Evolutionary conservation across 2,329 filamentous ascomycete genomes (phyloP), one percentile per base, ranked within the genome.

Genomic region (Harringtonia aguacate): DNA sequence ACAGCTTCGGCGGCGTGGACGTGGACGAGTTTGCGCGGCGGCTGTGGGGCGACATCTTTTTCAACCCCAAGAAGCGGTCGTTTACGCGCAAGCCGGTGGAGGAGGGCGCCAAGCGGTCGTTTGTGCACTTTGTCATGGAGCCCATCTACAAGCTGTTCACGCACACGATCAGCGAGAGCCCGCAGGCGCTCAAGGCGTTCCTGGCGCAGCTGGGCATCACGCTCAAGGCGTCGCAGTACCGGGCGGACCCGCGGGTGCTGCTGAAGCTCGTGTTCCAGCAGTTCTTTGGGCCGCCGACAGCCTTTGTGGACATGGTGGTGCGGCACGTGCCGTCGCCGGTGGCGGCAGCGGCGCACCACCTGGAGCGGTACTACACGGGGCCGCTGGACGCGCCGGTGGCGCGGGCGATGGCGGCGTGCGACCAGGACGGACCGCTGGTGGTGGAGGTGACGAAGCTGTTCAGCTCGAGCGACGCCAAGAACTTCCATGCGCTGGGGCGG

Each of bases 131-230:
- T 60, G 76, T 98, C 24, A 70, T 98, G 39, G 92, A 98, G 60
- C 92, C 92, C 17, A 88, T 98, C 53, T 98, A 98, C 74, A 98
- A 98, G 64, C 73, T 98, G 35, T 97, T 90, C 61, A 90, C 88
- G 15, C 87, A 95, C 60, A 94, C 89, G 4, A 86, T 98, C 56
- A 94, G 88, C 58, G 84, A 94, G 59, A 90, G 81, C 55, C 85
- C 90, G 0, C 81, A 86, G 44, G 85, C 94, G 54, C 68, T 98
- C 47, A 88, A 84, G 57, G 73, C 74, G 38, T 92, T 88, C 0
- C 66, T 98, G 46, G 79, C 75, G 17, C 79, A 78, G 18, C 70
- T 98, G 10, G 87, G 88, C 13, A 95, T 98, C 54, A 65, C 72
- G 18, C 67, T 98, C 50, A 98, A 97, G 66, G 90, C 92, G 4